These are phyloP conservation scores for Nicotiana paniculata DNA, from an alignment of 257 asterid species.

Conservation along the genomic window DNA sequence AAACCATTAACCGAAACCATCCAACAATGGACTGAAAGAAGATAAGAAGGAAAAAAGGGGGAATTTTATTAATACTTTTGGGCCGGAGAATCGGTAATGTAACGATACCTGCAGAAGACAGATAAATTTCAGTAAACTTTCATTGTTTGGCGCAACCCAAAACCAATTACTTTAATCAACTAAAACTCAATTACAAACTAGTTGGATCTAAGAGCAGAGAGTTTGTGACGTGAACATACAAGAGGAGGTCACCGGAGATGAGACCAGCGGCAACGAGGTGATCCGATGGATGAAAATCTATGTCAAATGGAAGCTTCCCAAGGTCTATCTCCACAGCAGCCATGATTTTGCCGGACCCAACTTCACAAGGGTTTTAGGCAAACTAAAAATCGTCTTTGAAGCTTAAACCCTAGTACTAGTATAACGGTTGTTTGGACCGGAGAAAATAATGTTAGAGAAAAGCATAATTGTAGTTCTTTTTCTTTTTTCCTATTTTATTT, in stretches of 20 bases:
- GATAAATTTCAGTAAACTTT: neutral
- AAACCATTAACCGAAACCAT: neutral
- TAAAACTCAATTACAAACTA: neutral
- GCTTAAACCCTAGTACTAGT: neutral
- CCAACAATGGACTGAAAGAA: neutral
- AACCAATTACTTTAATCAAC: neutral
- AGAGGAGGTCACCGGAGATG: conserved; percentile 59
- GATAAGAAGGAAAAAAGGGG: neutral
- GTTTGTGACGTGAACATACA: conserved; percentile 21
- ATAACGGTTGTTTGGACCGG: neutral
- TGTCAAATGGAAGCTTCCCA: conserved; percentile 63
- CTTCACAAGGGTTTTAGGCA: neutral
- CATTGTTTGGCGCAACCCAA: neutral
- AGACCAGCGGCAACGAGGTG: conserved; percentile 76
- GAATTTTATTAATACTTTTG: conserved; percentile 35
- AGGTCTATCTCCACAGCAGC: conserved; percentile 58
- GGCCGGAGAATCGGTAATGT: conserved; percentile 51
- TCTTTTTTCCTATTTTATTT: too few relatives aligned
- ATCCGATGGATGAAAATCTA: conserved; percentile 77
- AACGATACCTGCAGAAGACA: conserved; percentile 45
- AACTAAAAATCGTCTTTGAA: neutral
- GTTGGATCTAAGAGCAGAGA: too few relatives aligned
- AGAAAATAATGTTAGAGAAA: neutral
- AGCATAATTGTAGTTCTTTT: too few relatives aligned
- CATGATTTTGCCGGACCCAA: neutral